Conservation (phyloP, 192 early-diverging fungal genomes). For the Geranomyces variabilis region DNA sequence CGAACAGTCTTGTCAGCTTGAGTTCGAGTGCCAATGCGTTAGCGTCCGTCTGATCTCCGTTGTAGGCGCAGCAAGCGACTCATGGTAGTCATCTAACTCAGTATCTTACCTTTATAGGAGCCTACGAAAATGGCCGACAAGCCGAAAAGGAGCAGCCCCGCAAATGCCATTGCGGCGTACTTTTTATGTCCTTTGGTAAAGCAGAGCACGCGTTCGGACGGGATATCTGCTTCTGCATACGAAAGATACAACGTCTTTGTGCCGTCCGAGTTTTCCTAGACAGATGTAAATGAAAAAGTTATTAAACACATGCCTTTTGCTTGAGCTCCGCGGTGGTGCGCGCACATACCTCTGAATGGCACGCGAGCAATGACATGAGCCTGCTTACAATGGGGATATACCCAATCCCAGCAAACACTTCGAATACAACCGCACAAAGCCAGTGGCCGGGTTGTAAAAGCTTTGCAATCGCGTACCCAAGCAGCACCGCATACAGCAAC, state of each 20-base stretch:
- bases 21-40: background rate
- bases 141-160: slow-evolving; percentile 20
- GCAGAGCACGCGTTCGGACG: slow-evolving; percentile 2
- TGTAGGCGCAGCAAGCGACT: too few relatives aligned
- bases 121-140: slow-evolving; percentile 32
- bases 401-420: slow-evolving; percentile 26
- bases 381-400: slow-evolving; percentile 21
- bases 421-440: slow-evolving; percentile 24
- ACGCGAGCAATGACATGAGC: slow-evolving; percentile 18
- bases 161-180: slow-evolving; percentile 27
- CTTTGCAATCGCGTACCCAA: slow-evolving; percentile 32
- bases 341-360: slow-evolving; percentile 14
- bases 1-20: slow-evolving; percentile 26
- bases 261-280: background rate
- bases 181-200: slow-evolving; percentile 12
- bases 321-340: too few relatives aligned
- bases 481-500: slow-evolving; percentile 8
- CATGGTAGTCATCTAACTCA: too few relatives aligned
- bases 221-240: slow-evolving; percentile 8
- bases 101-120: slow-evolving; percentile 26
- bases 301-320: too few relatives aligned
- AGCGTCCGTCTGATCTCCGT: too few relatives aligned
- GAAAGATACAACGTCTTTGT: slow-evolving; percentile 6
- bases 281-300: background rate
- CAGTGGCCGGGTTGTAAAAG: slow-evolving; percentile 29